A percentile compares a stretch with the other conserved stretches of the same genome.
Conservation (phyloP, 1,284 basidiomycete genomes). For the Tilletia caries region DNA sequence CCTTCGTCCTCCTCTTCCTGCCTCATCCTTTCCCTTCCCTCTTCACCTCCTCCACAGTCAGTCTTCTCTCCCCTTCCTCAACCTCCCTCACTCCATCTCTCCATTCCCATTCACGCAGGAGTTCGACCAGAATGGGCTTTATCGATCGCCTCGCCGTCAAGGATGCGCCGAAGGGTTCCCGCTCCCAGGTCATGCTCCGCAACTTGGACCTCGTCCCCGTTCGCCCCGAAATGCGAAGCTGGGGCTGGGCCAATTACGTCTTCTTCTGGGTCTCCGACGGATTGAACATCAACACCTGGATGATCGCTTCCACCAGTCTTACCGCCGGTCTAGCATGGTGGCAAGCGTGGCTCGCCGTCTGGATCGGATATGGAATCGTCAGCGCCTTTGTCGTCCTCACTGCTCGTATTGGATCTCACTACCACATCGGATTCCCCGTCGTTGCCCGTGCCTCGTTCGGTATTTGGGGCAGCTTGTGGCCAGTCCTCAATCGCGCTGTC, state of each 20-base stretch:
- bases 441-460: conserved; percentile 70
- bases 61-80: not conserved
- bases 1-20: too few species aligned
- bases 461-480: conserved; percentile 77
- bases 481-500: conserved; percentile 68
- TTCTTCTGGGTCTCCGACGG: conserved; percentile 49
- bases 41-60: too few species aligned
- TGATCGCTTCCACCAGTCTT: conserved; percentile 13
- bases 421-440: conserved; percentile 70
- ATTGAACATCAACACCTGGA: conserved; percentile 37
- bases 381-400: conserved; percentile 74
- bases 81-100: not conserved
- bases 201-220: conserved; percentile 43
- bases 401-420: conserved; percentile 66
- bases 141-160: conserved; percentile 11
- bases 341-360: conserved; percentile 38
- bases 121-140: not conserved
- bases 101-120: not conserved
- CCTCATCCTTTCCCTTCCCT: too few species aligned
- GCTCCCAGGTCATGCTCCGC: conserved; percentile 24
- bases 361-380: conserved; percentile 67
- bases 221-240: conserved; percentile 32
- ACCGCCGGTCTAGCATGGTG: conserved; percentile 40
- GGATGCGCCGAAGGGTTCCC: not conserved
- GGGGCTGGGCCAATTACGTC: conserved; percentile 34